Conservation (phyloP, 768 basidiomycete species). For the Asterophora lycoperdoides region DNA sequence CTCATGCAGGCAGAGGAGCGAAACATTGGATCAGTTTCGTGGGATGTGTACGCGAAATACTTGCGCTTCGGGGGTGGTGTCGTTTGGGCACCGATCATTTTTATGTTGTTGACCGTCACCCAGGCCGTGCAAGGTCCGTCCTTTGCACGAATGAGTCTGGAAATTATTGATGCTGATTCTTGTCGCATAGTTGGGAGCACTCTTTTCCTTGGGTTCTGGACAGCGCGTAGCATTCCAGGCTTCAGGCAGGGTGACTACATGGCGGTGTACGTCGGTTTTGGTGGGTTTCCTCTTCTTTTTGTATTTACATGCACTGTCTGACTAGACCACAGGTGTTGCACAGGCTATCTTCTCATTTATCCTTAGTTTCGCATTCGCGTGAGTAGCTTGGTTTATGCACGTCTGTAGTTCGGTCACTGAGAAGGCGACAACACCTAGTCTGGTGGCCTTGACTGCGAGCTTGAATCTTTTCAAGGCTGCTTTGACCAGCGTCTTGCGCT, state of each 20-base stretch:
- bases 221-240: conserved; percentile 44
- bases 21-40: conserved; percentile 47
- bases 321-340: conserved; percentile 33
- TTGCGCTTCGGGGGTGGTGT: conserved; percentile 43
- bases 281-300: conserved; percentile 19
- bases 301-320: background rate
- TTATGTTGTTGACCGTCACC: conserved; percentile 38
- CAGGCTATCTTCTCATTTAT: conserved; percentile 50
- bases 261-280: conserved; percentile 48
- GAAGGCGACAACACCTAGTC: conserved; percentile 18
- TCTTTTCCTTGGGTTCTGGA: conserved; percentile 77
- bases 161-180: background rate
- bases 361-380: conserved; percentile 49
- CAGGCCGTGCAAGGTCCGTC: conserved; percentile 49
- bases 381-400: conserved; percentile 12
- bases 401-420: no score
- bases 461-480: conserved; percentile 52
- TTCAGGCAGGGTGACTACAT: conserved; percentile 67
- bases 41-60: conserved; percentile 47
- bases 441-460: conserved; percentile 37
- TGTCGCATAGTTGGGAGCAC: conserved; percentile 49
- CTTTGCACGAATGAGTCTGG: background rate
- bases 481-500: conserved; percentile 50
- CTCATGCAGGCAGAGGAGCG: conserved; percentile 58
- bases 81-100: conserved; percentile 42